These are phyloP conservation scores for Cladophialophora carrionii DNA, from an alignment of 2,329 filamentous ascomycete genomes.

Conservation along the genomic window DNA sequence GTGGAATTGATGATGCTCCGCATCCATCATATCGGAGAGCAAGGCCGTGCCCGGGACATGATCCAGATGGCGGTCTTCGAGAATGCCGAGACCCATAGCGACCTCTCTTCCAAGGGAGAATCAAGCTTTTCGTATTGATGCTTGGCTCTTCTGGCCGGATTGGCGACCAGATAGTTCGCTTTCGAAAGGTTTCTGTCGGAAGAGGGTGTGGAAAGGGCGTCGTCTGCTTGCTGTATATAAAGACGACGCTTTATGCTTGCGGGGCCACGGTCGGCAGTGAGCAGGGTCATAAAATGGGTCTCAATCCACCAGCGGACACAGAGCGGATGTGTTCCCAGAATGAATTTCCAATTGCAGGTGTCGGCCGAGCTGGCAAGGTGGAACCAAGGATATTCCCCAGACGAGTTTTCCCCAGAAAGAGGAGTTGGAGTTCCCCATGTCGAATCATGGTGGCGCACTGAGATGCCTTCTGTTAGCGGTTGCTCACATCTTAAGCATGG, in stretches of 20 bases:
- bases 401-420: constrained; percentile 6
- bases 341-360: background rate
- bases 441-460: constrained; percentile 5
- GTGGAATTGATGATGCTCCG: constrained; percentile 30
- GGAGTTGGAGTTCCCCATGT: constrained; percentile 1
- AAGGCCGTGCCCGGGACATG: constrained; percentile 37
- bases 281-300: constrained; percentile 11
- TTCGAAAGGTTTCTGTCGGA: background rate
- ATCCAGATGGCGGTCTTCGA: constrained; percentile 40
- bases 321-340: background rate
- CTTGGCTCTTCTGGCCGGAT: constrained; percentile 1
- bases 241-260: constrained; percentile 7
- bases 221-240: background rate
- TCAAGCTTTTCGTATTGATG: constrained; percentile 9
- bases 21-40: constrained; percentile 31
- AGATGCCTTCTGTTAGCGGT: background rate
- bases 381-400: constrained; percentile 23
- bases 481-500: background rate
- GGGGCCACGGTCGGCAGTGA: constrained; percentile 25
- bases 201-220: background rate
- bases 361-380: background rate
- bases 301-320: constrained; percentile 1
- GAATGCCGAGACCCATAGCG: constrained; percentile 41
- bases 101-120: background rate
- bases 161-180: background rate